These are phyloP conservation scores for Backusella tarrabulga DNA, from an alignment of 192 early-diverging fungal species.

Conservation along the genomic window DNA sequence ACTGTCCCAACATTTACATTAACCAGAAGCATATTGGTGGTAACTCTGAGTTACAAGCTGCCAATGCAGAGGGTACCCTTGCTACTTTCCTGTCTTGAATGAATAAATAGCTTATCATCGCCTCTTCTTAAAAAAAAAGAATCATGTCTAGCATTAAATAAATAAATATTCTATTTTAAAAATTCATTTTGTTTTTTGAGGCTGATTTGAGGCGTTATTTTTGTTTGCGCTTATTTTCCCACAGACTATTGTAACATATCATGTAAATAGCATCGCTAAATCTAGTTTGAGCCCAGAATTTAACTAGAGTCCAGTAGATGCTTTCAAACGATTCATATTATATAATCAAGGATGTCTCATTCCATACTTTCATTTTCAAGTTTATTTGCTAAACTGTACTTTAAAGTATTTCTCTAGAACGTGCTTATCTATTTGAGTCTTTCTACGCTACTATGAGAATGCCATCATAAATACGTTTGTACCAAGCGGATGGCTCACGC, in stretches of 20 bases:
- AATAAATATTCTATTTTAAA: neutral
- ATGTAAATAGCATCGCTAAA: neutral
- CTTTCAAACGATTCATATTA: no score
- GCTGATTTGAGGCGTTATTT: neutral
- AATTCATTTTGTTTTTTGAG: neutral
- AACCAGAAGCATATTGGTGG: slow-evolving; percentile 67
- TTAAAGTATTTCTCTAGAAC: no score
- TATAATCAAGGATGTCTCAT: no score
- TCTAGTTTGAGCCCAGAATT: no score
- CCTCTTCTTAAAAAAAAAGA: neutral
- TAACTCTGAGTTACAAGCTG: slow-evolving; percentile 47
- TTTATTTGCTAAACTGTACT: no score
- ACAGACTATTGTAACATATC: neutral
- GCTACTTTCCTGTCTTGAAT: slow-evolving; percentile 37
- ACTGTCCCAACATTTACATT: slow-evolving; percentile 77
- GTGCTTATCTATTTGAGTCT: no score
- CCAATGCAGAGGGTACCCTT: slow-evolving; percentile 43
- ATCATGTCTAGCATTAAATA: neutral
- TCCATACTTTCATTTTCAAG: no score
- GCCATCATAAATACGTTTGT: no score
- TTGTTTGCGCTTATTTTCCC: neutral
- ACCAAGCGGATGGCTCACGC: no score
- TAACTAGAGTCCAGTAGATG: no score
- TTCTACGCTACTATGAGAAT: no score
- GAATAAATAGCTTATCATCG: neutral